Evolutionary conservation across 2,329 filamentous ascomycete genomes (phyloP).

Genomic region (Magnaporthales sp.): DNA sequence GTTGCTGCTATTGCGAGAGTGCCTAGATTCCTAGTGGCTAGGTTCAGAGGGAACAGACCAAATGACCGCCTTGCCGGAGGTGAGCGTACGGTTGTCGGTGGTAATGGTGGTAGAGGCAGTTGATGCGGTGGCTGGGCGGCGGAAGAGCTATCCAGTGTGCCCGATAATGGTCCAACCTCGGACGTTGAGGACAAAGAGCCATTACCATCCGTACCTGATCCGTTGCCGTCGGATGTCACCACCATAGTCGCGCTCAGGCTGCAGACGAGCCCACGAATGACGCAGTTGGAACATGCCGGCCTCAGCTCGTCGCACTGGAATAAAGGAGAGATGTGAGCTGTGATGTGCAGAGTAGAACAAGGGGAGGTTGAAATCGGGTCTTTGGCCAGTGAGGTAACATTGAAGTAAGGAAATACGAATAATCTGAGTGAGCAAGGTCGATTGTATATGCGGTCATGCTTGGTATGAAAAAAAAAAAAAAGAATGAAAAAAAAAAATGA

Average conservation of each 20-base stretch:
- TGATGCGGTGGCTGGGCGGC: not conserved
- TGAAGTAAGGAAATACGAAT: not conserved
- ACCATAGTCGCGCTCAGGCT: not conserved
- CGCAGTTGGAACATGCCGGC: constrained; percentile 5
- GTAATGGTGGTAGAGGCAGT: not conserved
- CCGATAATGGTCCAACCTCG: not conserved
- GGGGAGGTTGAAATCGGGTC: too few relatives aligned
- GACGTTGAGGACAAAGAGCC: not conserved
- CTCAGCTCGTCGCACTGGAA: constrained; percentile 5
- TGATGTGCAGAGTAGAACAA: not conserved
- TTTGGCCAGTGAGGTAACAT: too few relatives aligned
- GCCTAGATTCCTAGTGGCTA: not conserved
- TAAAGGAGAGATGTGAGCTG: not conserved
- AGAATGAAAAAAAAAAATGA: not conserved
- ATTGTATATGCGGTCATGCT: not conserved
- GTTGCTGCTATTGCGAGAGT: constrained; percentile 2
- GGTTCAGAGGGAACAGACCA: not conserved
- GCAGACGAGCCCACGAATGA: constrained; percentile 4
- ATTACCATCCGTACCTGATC: not conserved
- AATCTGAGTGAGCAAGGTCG: not conserved
- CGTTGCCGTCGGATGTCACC: not conserved
- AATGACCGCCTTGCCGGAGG: not conserved
- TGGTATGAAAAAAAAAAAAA: not conserved
- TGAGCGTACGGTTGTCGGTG: not conserved
- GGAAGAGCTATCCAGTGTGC: not conserved